Conservation (phyloP, 129 eudicot genomes). For the Artemisia tridentata region DNA sequence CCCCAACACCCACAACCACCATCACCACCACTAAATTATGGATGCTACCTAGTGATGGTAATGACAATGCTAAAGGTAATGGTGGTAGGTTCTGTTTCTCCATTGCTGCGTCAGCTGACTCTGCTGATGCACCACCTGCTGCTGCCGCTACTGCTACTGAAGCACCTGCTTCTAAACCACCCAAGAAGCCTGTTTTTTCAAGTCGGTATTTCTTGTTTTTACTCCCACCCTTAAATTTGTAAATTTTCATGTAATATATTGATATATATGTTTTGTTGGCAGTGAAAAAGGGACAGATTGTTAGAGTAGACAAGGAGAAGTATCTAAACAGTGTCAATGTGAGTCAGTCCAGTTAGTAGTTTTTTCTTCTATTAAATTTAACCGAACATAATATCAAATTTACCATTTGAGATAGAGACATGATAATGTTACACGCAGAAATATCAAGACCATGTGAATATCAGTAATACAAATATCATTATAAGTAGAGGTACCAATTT, state of each 20-base stretch:
- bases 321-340: conserved; percentile 88
- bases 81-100: conserved; percentile 21
- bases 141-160: conserved; percentile 27
- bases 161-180: conserved; percentile 44
- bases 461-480: background rate
- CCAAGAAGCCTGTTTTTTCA: conserved; percentile 80
- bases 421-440: background rate
- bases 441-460: background rate
- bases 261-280: conserved; percentile 28
- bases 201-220: conserved; percentile 37
- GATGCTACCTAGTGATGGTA: conserved; percentile 21
- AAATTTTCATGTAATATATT: background rate
- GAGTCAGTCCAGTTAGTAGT: conserved; percentile 24
- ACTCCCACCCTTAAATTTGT: background rate
- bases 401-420: background rate
- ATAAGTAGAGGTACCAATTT: background rate
- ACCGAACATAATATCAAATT: background rate
- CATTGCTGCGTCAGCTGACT: conserved; percentile 52
- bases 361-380: background rate
- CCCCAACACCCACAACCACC: conserved; percentile 22
- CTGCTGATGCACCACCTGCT: conserved; percentile 41
- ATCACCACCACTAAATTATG: conserved; percentile 17
- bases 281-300: conserved; percentile 98
- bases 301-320: conserved; percentile 92
- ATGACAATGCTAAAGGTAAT: background rate